phyloP scores from a whole-genome alignment of 2,329 filamentous ascomycete genomes.

The Epichloe scottii region DNA sequence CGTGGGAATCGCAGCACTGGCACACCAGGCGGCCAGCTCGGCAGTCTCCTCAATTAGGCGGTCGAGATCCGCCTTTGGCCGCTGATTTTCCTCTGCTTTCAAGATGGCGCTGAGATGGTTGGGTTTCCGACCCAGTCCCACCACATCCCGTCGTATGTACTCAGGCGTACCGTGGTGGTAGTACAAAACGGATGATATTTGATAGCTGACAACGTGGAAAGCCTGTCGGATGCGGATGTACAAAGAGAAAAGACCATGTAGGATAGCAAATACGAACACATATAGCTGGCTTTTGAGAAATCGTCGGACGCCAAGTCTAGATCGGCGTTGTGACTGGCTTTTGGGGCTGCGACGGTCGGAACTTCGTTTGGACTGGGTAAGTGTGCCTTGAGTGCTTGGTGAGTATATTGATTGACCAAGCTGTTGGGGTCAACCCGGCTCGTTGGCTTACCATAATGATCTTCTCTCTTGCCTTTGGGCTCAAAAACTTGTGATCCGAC shows the following conservation, averaged over 20 bases:
- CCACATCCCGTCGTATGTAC: constrained; percentile 79
- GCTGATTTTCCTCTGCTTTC: constrained; percentile 56
- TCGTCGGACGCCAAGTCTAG: constrained; percentile 44
- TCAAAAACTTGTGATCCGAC: constrained; percentile 20
- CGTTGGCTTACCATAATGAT: constrained; percentile 22
- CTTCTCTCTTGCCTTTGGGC: constrained; percentile 23
- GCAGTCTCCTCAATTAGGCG: constrained; percentile 79
- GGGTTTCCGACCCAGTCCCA: constrained; percentile 59
- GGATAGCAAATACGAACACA: constrained; percentile 51
- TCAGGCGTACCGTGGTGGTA: constrained; percentile 95
- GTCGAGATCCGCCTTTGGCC: constrained; percentile 63
- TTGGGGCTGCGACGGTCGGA: constrained; percentile 14
- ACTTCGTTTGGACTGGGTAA: constrained; percentile 22
- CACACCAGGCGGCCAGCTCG: constrained; percentile 87
- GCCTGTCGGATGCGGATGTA: constrained; percentile 73
- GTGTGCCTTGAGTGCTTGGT: constrained; percentile 21
- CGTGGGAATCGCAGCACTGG: constrained; percentile 74
- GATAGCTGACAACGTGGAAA: constrained; percentile 67
- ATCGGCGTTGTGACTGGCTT: constrained; percentile 19
- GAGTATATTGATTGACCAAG: constrained; percentile 1
- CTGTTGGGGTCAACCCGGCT: not conserved
- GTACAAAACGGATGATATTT: constrained; percentile 69
- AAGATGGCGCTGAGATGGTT: constrained; percentile 82
- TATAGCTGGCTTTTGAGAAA: constrained; percentile 53
- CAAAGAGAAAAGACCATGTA: constrained; percentile 76